Base-by-base conservation (phyloP, 768 basidiomycete species). In the Naganishia friedmannii region DNA sequence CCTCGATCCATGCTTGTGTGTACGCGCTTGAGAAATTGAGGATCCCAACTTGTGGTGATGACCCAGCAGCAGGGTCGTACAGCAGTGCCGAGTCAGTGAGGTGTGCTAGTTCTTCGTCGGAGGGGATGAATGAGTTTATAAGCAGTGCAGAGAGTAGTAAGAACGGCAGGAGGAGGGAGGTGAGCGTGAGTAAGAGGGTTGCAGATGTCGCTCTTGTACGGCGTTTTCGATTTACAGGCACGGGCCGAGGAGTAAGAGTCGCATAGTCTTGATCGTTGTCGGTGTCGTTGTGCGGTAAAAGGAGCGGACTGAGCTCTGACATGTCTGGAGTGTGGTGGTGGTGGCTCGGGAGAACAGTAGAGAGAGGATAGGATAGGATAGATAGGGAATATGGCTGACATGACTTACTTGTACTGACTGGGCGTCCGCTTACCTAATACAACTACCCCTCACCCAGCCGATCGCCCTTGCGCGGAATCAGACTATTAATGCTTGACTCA, bases 11-110 rank as follows among this genome's bases (percentile, higher is more conserved):
- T 0, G 78, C 29, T 0, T 77, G 77, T 54, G 77, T 73, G 13
- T 79, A 77, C 0, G 6, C n/a, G 37, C 29, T n/a, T 13, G 76
- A 75, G 29, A 81, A 68, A 66, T 80, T 79, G 53, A 81, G 32
- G 1, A 81, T 66, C 13, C 70, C 53, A n/a, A 80, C 66, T 1
- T 66, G 57, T 10, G 76, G 72, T 2, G 79, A 2, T 7, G 3
- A 4, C n/a, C n/a, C n/a, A n/a, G n/a, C n/a, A n/a, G 48, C 78
- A 9, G 69, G 67, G 8, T 73, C 63, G 68, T 76, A 79, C 5
- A 67, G 57, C 72, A 81, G 23, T 2, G 60, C 76, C 13, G 75
- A 75, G 2, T 75, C 73, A 9, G 67, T 53, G n/a, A 80, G 54
- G 7, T 72, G 31, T 2, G 72, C 73, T 12, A 74, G 32, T 55